These are phyloP conservation scores for Daldinia childiae DNA, from an alignment of 495 filamentous ascomycete genomes.

Conservation along the genomic window DNA sequence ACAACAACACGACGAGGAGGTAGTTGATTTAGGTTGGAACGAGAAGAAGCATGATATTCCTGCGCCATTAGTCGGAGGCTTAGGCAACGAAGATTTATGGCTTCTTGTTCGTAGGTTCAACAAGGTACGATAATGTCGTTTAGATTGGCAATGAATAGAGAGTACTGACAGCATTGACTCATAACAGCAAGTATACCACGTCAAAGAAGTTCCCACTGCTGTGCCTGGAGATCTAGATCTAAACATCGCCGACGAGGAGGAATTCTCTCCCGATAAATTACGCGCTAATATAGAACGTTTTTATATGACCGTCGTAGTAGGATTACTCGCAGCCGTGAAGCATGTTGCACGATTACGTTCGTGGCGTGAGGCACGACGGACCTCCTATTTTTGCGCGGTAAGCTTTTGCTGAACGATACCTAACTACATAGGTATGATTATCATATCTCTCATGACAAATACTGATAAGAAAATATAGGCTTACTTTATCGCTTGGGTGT, in stretches of 20 bases:
- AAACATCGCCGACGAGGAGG: conserved; percentile 81
- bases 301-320: conserved; percentile 83
- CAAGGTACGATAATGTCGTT: conserved; percentile 62
- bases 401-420: conserved; percentile 15
- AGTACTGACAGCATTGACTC: conserved; percentile 3
- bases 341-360: conserved; percentile 81
- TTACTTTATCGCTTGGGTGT: conserved; percentile 78
- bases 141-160: neutral
- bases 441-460: neutral
- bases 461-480: conserved; percentile 53
- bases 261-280: conserved; percentile 88
- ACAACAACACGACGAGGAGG: conserved; percentile 47
- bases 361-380: conserved; percentile 78
- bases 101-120: conserved; percentile 82
- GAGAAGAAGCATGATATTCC: conserved; percentile 66
- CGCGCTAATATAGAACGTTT: conserved; percentile 82
- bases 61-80: conserved; percentile 71
- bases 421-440: too few relatives aligned
- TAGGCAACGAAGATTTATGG: conserved; percentile 89
- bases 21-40: conserved; percentile 80
- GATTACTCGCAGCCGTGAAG: conserved; percentile 70
- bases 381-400: conserved; percentile 72
- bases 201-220: conserved; percentile 69
- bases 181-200: conserved; percentile 83
- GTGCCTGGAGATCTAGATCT: conserved; percentile 73